Base-by-base conservation (phyloP, 1,139 yeast species). In the Candida sanyaensis region DNA sequence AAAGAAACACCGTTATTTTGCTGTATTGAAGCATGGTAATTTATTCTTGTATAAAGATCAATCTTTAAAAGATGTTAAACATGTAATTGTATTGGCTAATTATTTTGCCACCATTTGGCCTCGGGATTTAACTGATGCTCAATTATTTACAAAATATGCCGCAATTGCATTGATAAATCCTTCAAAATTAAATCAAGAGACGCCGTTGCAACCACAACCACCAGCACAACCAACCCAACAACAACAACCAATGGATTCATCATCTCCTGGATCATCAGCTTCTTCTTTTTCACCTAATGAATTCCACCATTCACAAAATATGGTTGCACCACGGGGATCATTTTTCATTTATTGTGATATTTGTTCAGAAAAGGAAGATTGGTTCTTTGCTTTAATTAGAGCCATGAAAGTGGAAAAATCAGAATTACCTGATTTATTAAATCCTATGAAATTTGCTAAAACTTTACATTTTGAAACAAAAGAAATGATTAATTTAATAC, bases 81-180 rank as follows among this genome's bases (percentile, higher is more conserved):
- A 89, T 64, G 96, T 88, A 5, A 82, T 92, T 52, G 92, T 88
- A 1, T 66, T 92, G 34, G 79, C 87, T 5, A 81, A 86, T 57
- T 82, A 83, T 56, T 73, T 88, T 43, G 86, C 90, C 1, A 72
- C 88, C 0, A 68, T 91, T n/a, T 93, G 97, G 97, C 99, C 98
- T 1, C 78, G 92, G 24, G 71, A 74, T 44, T 65, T 83, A 34
- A 69, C 79, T 1, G 97, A 91, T 60, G 89, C 85, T 6, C 88
- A 87, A 56, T 65, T 92, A 33, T 93, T 90, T 64, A 83, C 93
- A 11, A 88, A 88, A 57, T 78, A 84, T 58, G 79, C 90, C 12
- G 89, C 97, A 23, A 84, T 93, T 41, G 87, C 93, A 47, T 70
- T 93, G 11, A 64, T 86, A 50, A 83, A 69, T 39, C 44, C 50